phyloP scores from a whole-genome alignment of 129 eudicot genomes.

The Flaveria robusta region DNA sequence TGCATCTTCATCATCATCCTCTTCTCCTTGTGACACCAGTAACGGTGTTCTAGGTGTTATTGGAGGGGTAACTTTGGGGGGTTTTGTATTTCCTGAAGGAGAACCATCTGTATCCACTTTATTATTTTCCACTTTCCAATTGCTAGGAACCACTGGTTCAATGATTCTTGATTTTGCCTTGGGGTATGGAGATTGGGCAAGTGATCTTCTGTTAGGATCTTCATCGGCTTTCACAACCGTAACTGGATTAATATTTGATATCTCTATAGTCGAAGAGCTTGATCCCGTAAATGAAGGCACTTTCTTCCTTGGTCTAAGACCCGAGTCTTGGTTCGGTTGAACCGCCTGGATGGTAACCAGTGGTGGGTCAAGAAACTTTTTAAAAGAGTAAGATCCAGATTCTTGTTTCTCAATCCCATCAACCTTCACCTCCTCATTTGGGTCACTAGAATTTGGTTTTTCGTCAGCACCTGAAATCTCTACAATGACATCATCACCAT shows the following conservation, averaged over 20 bases:
- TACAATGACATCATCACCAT: conserved; percentile 40
- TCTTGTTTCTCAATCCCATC: conserved; percentile 18
- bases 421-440: conserved; percentile 23
- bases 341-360: background rate
- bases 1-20: conserved; percentile 40
- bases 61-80: conserved; percentile 41
- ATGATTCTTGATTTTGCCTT: conserved; percentile 53
- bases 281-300: conserved; percentile 18
- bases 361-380: conserved; percentile 31
- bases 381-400: conserved; percentile 41
- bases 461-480: conserved; percentile 34
- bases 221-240: conserved; percentile 19
- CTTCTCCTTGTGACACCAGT: conserved; percentile 32
- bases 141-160: conserved; percentile 46
- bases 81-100: conserved; percentile 28
- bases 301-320: conserved; percentile 28
- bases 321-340: conserved; percentile 27
- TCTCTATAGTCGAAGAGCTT: conserved; percentile 17
- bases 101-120: conserved; percentile 33
- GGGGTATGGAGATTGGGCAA: conserved; percentile 36
- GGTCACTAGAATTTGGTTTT: conserved; percentile 14
- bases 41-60: conserved; percentile 50
- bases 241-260: conserved; percentile 29
- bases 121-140: conserved; percentile 18
- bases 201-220: conserved; percentile 14